These are phyloP conservation scores for Nicotiana tabacum DNA, from an alignment of 257 asterid species.

Conservation along the genomic window DNA sequence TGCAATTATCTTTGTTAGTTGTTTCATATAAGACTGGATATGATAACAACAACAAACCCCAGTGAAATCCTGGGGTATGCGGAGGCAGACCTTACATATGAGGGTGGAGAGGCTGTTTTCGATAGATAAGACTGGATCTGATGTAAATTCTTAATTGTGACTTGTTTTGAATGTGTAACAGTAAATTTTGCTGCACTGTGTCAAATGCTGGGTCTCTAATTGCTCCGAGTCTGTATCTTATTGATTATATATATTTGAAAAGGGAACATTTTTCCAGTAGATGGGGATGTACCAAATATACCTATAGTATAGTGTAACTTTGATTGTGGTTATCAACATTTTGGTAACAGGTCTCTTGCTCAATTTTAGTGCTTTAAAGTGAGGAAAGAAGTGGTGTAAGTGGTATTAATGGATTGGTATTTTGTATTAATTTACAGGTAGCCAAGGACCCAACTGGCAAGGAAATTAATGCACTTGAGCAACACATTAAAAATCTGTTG, in stretches of 20 bases:
- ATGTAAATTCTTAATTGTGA: background rate
- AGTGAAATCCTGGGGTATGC: too few species aligned
- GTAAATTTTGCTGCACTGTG: background rate
- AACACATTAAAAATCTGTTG: conserved; percentile 53
- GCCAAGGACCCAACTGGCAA: conserved; percentile 60
- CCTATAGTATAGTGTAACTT: too few species aligned
- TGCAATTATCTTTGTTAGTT: background rate
- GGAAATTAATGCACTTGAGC: conserved; percentile 45
- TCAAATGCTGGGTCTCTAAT: too few species aligned
- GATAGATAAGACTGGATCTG: background rate
- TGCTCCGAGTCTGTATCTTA: too few species aligned
- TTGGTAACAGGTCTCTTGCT: too few species aligned
- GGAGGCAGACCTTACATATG: too few species aligned
- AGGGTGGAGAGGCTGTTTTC: background rate
- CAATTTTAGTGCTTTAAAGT: background rate
- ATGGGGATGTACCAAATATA: too few species aligned
- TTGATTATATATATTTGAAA: too few species aligned
- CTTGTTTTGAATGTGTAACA: background rate
- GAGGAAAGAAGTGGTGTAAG: background rate
- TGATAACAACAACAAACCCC: background rate
- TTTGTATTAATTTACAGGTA: conserved; percentile 30
- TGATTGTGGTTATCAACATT: too few species aligned
- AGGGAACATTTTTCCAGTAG: too few species aligned
- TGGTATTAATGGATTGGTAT: background rate
- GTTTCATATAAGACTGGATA: background rate